phyloP scores from a whole-genome alignment of 192 early-diverging fungal genomes.

The Backusella westeae region DNA sequence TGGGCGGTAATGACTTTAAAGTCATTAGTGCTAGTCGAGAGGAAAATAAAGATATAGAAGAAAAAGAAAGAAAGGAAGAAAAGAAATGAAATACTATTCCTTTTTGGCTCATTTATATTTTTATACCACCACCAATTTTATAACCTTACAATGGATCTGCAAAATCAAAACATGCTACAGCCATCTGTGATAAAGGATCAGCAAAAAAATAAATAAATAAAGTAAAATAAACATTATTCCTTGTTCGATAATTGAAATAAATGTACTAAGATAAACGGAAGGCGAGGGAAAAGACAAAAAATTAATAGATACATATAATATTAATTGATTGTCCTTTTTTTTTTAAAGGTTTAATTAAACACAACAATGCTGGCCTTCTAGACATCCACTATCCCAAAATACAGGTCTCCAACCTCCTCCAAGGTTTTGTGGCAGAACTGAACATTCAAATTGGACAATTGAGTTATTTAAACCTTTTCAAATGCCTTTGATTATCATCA shows the following conservation, averaged over 20 bases:
- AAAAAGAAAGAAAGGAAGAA: not conserved
- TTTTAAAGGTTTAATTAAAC: no score
- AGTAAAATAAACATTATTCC: not conserved
- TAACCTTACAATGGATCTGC: not conserved
- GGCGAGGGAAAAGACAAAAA: no score
- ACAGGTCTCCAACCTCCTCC: no score
- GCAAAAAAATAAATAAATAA: not conserved
- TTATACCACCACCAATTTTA: not conserved
- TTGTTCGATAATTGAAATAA: not conserved
- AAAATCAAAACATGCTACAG: not conserved
- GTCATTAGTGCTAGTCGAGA: not conserved
- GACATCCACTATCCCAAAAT: no score
- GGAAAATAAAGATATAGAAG: not conserved
- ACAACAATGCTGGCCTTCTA: no score
- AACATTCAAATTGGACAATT: no score
- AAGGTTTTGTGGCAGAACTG: no score
- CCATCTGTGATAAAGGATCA: not conserved
- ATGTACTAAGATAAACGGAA: not conserved
- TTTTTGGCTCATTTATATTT: not conserved
- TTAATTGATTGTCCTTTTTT: no score
- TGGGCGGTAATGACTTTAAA: not conserved
- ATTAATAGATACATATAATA: no score
- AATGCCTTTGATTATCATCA: no score
- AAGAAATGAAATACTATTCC: not conserved
- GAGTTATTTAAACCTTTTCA: no score